phyloP scores from a whole-genome alignment of 352 stramenopile species.

The Phytopythium ostracodes region DNA sequence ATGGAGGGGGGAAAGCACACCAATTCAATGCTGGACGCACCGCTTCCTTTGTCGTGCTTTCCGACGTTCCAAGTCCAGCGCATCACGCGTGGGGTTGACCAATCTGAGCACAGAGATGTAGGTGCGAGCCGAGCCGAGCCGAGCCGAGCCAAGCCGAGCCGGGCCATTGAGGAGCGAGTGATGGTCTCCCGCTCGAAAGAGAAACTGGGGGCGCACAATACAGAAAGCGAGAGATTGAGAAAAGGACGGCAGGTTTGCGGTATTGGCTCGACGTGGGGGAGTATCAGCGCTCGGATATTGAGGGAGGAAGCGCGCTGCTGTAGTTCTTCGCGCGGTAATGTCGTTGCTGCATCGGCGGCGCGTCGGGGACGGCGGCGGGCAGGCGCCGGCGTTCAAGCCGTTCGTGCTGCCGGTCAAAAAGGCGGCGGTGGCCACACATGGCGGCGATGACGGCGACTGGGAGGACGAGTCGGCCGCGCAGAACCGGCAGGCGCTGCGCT shows the following conservation, averaged over 20 bases:
- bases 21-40: neutral
- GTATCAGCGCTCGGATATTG: neutral
- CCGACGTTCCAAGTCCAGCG: neutral
- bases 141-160: neutral
- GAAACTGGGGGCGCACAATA: neutral
- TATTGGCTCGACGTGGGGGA: neutral
- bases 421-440: neutral
- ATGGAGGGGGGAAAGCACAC: neutral
- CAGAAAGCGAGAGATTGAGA: neutral
- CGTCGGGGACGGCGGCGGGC: conserved; percentile 7
- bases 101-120: neutral
- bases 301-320: neutral
- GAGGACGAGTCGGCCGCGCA: conserved; percentile 28
- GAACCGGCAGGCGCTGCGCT: conserved; percentile 53
- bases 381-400: conserved; percentile 63
- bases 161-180: neutral
- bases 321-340: conserved; percentile 12
- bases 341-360: conserved; percentile 45
- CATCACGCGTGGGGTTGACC: neutral
- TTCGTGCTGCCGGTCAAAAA: conserved; percentile 73
- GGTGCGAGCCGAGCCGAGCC: neutral
- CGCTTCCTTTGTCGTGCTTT: neutral
- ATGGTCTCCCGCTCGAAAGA: neutral
- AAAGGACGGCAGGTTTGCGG: neutral
- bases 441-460: conserved; percentile 23